phyloP scores from a whole-genome alignment of 1,284 basidiomycete species.

The Leccinum huronense region DNA sequence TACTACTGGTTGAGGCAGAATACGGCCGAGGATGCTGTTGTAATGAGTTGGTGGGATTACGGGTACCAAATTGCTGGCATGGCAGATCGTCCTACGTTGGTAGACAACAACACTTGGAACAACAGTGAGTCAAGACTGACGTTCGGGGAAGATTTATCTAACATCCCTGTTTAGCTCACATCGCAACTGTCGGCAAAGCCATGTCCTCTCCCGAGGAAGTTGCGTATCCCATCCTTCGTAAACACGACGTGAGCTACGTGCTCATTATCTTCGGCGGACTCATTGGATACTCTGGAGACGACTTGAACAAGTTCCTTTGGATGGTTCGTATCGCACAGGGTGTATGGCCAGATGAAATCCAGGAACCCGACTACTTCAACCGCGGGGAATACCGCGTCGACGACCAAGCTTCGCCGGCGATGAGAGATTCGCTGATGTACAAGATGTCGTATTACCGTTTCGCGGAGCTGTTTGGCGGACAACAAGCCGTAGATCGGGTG shows the following conservation, averaged over 20 bases:
- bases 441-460: slow-evolving; percentile 98
- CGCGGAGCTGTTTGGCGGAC: slow-evolving; percentile 80
- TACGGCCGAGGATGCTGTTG: slow-evolving; percentile 86
- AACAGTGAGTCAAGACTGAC: slow-evolving; percentile 69
- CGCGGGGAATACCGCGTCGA: slow-evolving; percentile 94
- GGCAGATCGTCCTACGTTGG: slow-evolving; percentile 95
- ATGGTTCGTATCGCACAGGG: slow-evolving; percentile 98
- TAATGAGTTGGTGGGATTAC: slow-evolving; percentile 99
- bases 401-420: slow-evolving; percentile 81
- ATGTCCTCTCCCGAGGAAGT: slow-evolving; percentile 95
- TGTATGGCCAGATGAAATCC: slow-evolving; percentile 98
- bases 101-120: slow-evolving; percentile 99
- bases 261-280: slow-evolving; percentile 97
- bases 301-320: slow-evolving; percentile 99
- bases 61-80: slow-evolving; percentile 99
- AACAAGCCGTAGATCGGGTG: slow-evolving; percentile 77
- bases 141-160: slow-evolving; percentile 3
- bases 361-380: slow-evolving; percentile 94
- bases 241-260: slow-evolving; percentile 98
- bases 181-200: slow-evolving; percentile 96
- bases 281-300: slow-evolving; percentile 96
- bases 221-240: slow-evolving; percentile 93
- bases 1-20: slow-evolving; percentile 99
- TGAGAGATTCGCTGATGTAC: slow-evolving; percentile 97
- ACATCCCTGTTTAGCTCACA: slow-evolving; percentile 62